Conservation (phyloP, 2,329 filamentous ascomycete species). For the Aphanoascus verrucosus region DNA sequence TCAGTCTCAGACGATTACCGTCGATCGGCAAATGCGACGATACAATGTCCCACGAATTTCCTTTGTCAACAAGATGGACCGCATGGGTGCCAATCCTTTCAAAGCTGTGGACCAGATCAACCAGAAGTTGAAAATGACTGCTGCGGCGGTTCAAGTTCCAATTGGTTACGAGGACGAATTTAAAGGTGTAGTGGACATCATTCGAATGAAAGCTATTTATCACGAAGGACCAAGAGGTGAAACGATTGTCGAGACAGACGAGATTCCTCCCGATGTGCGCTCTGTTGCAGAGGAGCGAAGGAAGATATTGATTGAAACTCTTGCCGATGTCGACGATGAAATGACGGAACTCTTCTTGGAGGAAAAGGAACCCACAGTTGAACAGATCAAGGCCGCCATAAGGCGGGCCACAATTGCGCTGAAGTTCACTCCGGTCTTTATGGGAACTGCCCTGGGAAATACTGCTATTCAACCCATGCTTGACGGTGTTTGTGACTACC, state of each 20-base stretch:
- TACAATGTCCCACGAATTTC: constrained; percentile 94
- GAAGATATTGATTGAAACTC: constrained; percentile 77
- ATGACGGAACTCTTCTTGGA: constrained; percentile 93
- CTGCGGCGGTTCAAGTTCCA: constrained; percentile 86
- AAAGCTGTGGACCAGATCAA: constrained; percentile 98
- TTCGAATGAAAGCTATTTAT: constrained; percentile 87
- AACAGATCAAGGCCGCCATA: constrained; percentile 86
- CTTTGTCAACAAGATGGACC: constrained; percentile 99
- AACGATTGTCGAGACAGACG: constrained; percentile 61
- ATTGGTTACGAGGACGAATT: constrained; percentile 90
- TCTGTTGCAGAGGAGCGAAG: constrained; percentile 72
- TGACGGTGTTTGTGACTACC: constrained; percentile 89
- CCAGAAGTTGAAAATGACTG: constrained; percentile 82
- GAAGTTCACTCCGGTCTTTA: constrained; percentile 90
- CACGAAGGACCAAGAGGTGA: constrained; percentile 78
- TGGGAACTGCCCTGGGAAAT: constrained; percentile 91
- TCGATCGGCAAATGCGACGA: constrained; percentile 95
- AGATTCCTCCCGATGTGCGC: constrained; percentile 69
- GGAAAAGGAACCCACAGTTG: constrained; percentile 64
- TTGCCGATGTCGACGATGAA: constrained; percentile 95
- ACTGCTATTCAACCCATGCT: constrained; percentile 95
- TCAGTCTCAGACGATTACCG: constrained; percentile 94
- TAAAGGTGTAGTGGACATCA: constrained; percentile 81
- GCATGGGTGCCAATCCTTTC: constrained; percentile 96
- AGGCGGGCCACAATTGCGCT: constrained; percentile 76